Conservation (phyloP, 116 monocot genomes). For the Cymodocea nodosa region DNA sequence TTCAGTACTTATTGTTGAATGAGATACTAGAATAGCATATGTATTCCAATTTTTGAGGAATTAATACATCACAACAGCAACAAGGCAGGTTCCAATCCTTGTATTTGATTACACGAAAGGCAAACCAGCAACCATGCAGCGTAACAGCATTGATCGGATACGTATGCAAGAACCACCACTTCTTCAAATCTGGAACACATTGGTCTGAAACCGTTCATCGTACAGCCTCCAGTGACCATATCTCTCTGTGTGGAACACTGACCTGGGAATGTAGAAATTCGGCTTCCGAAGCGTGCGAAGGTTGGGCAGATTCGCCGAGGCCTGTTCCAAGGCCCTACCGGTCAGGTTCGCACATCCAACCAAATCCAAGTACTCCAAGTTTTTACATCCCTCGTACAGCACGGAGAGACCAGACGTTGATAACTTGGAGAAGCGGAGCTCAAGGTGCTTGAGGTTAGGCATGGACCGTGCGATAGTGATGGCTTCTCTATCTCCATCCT, state of each 20-base stretch:
- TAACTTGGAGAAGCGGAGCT: slow-evolving; percentile 74
- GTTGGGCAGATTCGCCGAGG: slow-evolving; percentile 42
- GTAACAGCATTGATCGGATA: not conserved
- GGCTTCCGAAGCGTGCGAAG: slow-evolving; percentile 39
- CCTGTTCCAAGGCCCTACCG: slow-evolving; percentile 65
- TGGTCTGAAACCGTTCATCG: slow-evolving; percentile 94
- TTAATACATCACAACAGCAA: too few relatives aligned
- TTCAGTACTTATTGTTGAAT: too few relatives aligned
- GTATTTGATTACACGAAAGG: too few relatives aligned
- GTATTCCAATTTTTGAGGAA: too few relatives aligned
- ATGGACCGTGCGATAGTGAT: slow-evolving; percentile 46
- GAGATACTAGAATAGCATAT: too few relatives aligned
- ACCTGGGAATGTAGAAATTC: slow-evolving; percentile 88
- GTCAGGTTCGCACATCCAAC: slow-evolving; percentile 78
- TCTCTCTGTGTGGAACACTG: slow-evolving; percentile 67
- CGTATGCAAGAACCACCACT: not conserved
- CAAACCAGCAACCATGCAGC: too few relatives aligned
- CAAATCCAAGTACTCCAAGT: slow-evolving; percentile 58
- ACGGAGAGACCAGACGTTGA: slow-evolving; percentile 26
- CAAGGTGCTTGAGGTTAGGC: slow-evolving; percentile 67
- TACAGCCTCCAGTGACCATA: slow-evolving; percentile 92
- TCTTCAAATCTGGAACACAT: slow-evolving; percentile 76
- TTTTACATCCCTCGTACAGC: slow-evolving; percentile 45
- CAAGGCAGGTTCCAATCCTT: too few relatives aligned
- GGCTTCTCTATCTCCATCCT: slow-evolving; percentile 83